Conservation (phyloP, 306 rosid species). For the Trifolium fragiferum region DNA sequence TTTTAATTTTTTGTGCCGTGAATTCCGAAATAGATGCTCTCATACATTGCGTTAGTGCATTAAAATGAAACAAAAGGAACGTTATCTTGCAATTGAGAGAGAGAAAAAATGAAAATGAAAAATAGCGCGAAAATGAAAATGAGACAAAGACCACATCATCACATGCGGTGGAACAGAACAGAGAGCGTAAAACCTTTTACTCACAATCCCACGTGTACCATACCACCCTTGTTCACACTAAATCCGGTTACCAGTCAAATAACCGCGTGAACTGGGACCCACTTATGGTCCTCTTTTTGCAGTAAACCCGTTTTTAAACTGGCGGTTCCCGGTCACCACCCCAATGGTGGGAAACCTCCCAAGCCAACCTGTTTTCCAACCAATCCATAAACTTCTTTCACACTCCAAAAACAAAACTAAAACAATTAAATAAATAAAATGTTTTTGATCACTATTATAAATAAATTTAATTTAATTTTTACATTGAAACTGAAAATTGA, state of each 20-base stretch:
- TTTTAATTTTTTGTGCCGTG: neutral
- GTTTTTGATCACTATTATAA: too few species aligned
- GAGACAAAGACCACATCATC: neutral
- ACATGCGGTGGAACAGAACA: constrained; percentile 40
- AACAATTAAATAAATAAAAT: neutral
- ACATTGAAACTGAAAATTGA: too few species aligned
- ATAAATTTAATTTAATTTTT: too few species aligned
- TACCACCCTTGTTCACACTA: constrained; percentile 48
- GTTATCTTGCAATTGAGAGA: too few species aligned
- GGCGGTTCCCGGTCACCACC: constrained; percentile 61
- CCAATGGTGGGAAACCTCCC: constrained; percentile 66
- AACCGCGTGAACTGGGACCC: constrained; percentile 70
- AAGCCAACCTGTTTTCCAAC: constrained; percentile 81
- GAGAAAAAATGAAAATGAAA: too few species aligned
- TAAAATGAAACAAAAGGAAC: neutral
- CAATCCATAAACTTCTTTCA: constrained; percentile 44
- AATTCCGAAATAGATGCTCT: neutral
- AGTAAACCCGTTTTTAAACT: constrained; percentile 53
- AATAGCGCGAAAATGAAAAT: constrained; percentile 31
- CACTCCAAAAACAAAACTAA: constrained; percentile 29
- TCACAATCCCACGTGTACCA: constrained; percentile 56
- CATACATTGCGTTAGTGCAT: neutral
- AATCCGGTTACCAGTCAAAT: constrained; percentile 73
- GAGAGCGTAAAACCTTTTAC: neutral
- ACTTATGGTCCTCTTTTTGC: constrained; percentile 42